A percentile compares a stretch with the other conserved stretches of the same genome.
Conservation (phyloP, 2,329 filamentous ascomycete species). For the Mycocentrospora acerina region DNA sequence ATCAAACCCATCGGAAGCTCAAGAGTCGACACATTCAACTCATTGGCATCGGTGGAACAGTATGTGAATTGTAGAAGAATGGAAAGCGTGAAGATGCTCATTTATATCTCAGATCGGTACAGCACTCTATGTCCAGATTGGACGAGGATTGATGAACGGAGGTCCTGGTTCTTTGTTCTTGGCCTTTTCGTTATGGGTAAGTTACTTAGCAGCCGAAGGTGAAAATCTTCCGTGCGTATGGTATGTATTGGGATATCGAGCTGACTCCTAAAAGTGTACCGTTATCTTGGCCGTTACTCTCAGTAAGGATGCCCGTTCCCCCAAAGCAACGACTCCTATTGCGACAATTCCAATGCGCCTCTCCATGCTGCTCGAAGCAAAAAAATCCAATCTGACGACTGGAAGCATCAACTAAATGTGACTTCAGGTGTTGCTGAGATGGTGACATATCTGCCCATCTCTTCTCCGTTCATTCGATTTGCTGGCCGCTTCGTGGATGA, state of each 20-base stretch:
- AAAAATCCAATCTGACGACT: conserved; percentile 9
- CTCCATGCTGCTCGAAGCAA: conserved; percentile 13
- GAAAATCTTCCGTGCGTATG: too few species aligned
- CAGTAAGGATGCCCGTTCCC: conserved; percentile 34
- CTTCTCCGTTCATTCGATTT: conserved; percentile 76
- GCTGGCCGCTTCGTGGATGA: conserved; percentile 75
- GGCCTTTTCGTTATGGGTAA: conserved; percentile 49
- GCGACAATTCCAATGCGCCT: conserved; percentile 21
- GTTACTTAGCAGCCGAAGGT: conserved; percentile 6
- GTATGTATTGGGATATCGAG: conserved; percentile 2
- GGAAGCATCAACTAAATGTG: conserved; percentile 18
- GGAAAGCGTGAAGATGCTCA: too few species aligned
- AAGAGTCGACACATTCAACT: conserved; percentile 51
- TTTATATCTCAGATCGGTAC: too few species aligned
- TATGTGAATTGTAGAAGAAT: too few species aligned
- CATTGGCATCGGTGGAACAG: conserved; percentile 49
- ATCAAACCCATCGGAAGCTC: conserved; percentile 48
- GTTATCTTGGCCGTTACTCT: conserved; percentile 46
- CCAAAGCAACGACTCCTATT: conserved; percentile 24
- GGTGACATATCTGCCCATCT: conserved; percentile 75
- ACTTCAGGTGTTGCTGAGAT: conserved; percentile 65
- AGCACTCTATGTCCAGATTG: conserved; percentile 52
- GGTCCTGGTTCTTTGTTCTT: conserved; percentile 50
- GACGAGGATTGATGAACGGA: conserved; percentile 48
- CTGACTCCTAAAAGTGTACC: conserved; percentile 39